Evolutionary conservation across 2,329 filamentous ascomycete genomes (phyloP).

Genomic region (Claviceps africana): DNA sequence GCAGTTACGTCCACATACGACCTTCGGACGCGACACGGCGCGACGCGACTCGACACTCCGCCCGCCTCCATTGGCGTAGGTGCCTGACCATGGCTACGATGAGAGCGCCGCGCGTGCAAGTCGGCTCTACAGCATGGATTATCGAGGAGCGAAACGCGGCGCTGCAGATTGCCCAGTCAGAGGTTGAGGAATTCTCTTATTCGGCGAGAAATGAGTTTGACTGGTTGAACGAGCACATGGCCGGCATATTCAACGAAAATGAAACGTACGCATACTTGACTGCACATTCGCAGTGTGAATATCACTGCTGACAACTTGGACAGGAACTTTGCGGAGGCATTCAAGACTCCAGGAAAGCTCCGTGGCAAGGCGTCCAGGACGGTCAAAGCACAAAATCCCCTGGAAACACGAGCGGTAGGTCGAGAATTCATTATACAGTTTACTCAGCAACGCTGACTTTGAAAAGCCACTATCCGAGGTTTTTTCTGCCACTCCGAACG

Average conservation of each 20-base stretch:
- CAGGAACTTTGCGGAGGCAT: conserved; percentile 87
- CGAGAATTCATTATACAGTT: conserved; percentile 5
- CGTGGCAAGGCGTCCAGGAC: conserved; percentile 70
- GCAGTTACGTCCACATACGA: not conserved
- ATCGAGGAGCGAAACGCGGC: conserved; percentile 70
- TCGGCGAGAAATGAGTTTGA: conserved; percentile 88
- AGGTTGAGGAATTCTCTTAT: conserved; percentile 86
- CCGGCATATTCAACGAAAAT: conserved; percentile 76
- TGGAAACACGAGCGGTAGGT: conserved; percentile 51
- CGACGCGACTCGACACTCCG: not conserved
- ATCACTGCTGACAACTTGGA: conserved; percentile 6
- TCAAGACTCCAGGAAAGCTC: conserved; percentile 81
- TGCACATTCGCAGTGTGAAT: not conserved
- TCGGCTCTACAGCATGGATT: conserved; percentile 79
- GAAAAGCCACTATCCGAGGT: conserved; percentile 44
- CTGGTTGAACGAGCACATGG: conserved; percentile 98
- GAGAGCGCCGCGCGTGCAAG: conserved; percentile 47
- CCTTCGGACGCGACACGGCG: not conserved
- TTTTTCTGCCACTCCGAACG: conserved; percentile 42
- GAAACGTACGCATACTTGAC: conserved; percentile 48
- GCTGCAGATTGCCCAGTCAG: conserved; percentile 59
- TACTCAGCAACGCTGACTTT: conserved; percentile 12
- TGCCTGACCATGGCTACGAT: conserved; percentile 26
- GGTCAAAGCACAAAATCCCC: conserved; percentile 42
- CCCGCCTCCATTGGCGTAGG: conserved; percentile 6